Base-by-base conservation (phyloP, 768 basidiomycete genomes). In the Hemileccinum impolitum region DNA sequence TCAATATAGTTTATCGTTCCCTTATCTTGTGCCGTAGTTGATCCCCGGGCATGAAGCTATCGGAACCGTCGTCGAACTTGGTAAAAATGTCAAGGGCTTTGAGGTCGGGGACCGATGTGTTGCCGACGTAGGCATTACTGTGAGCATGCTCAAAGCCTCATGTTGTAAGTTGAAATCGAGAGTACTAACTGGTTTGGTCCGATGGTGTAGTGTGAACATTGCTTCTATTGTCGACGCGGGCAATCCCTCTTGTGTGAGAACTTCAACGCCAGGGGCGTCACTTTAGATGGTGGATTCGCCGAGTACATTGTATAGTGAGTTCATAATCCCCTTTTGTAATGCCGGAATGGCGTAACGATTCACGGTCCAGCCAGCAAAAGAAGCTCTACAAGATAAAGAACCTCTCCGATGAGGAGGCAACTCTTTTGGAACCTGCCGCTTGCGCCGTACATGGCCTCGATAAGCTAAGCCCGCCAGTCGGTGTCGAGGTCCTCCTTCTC, bases 361-460 rank as follows among this genome's bases (percentile, higher is more conserved):
- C 6, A 21, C 1, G 7, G 2, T 21, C 21, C 47, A 86, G 85
- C 56, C 74, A 78, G 49, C 76, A 86, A 52, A 77, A 83, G 65
- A 93, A 92, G 61, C 72, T 90, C 17, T 94, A 90, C 77, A 90
- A 90, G 70, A 84, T 94, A 58, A 72, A 91, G 55, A 94, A 94
- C 70, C 77, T 94, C 45, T 81, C 81, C 8, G 90, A 94, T 62
- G 87, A 90, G 59, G 91, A 94, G 54, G 82, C 91, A 1, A 92
- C 90, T 3, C 80, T 95, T 17, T 75, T 94, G 31, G 92, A 94
- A 63, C 93, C 93, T 35, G 89, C 90, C 4, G 85, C 92, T 6
- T 95, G 92, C 56, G 93, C 93, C 28, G 81, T 95, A 43, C 92
- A 95, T 65, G 92, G 92, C 6, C 82, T 94, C 53, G 92, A 95